These are phyloP conservation scores for Thymus mandschuricus DNA, from an alignment of 257 asterid species.

Conservation along the genomic window DNA sequence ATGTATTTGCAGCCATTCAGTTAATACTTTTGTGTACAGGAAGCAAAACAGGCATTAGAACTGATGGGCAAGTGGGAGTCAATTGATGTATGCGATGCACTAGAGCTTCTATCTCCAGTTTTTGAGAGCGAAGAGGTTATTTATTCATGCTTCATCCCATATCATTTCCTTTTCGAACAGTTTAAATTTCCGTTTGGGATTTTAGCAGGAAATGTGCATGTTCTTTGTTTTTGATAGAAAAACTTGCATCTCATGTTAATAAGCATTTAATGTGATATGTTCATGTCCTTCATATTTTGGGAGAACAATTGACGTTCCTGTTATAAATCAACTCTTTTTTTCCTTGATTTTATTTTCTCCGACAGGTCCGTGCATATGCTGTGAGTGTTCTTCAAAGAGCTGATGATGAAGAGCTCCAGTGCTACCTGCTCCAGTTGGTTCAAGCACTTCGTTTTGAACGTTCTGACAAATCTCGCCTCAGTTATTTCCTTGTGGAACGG, in stretches of 20 bases:
- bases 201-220: conserved; percentile 7
- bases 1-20: neutral
- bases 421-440: conserved; percentile 97
- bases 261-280: neutral
- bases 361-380: conserved; percentile 94
- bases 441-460: conserved; percentile 99
- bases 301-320: neutral
- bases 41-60: conserved; percentile 96
- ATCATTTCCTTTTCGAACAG: conserved; percentile 16
- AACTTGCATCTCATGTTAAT: conserved; percentile 2
- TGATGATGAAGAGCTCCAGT: conserved; percentile 98
- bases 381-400: conserved; percentile 97
- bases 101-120: conserved; percentile 94
- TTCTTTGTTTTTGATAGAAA: conserved; percentile 3
- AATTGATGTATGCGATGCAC: conserved; percentile 94
- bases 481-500: conserved; percentile 94
- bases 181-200: conserved; percentile 6
- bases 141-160: conserved; percentile 28
- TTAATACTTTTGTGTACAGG: conserved; percentile 50
- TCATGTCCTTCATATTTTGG: neutral
- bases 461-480: conserved; percentile 88
- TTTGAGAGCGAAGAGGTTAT: conserved; percentile 99
- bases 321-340: conserved; percentile 7
- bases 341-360: conserved; percentile 28
- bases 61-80: conserved; percentile 97